A percentile compares a stretch with the other conserved stretches of the same genome.
phyloP scores from a whole-genome alignment of 2,329 filamentous ascomycete genomes.

The Curvularia spicifera region DNA sequence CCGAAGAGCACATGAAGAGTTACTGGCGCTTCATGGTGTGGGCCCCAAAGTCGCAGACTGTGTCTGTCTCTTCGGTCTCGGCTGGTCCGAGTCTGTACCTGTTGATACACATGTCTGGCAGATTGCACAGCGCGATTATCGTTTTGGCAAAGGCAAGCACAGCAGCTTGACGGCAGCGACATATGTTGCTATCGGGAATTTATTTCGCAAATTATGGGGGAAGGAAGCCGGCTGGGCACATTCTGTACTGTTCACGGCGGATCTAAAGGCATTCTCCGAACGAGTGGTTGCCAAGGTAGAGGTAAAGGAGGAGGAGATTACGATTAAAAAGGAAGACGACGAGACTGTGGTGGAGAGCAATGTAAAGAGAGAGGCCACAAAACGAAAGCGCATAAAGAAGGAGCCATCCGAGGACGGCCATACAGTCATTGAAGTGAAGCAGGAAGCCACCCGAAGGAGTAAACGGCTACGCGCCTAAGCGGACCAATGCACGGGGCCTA shows the following conservation, averaged over 20 bases:
- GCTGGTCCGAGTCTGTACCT: conserved; percentile 93
- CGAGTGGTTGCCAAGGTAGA: conserved; percentile 59
- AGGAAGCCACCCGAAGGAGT: conserved; percentile 9
- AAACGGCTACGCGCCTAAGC: conserved; percentile 10
- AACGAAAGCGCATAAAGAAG: conserved; percentile 13
- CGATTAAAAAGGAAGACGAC: conserved; percentile 45
- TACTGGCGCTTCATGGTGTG: conserved; percentile 83
- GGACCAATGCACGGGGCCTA: background rate
- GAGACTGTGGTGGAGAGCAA: conserved; percentile 18
- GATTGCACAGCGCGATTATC: conserved; percentile 95
- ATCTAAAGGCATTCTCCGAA: conserved; percentile 83
- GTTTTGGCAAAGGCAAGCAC: conserved; percentile 80
- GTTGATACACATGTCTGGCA: conserved; percentile 99
- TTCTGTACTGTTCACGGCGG: conserved; percentile 93
- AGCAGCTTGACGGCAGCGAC: conserved; percentile 87
- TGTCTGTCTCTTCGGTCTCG: conserved; percentile 93
- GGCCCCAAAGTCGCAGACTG: conserved; percentile 98
- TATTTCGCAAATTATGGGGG: conserved; percentile 90
- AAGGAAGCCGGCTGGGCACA: conserved; percentile 97
- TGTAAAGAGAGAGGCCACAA: conserved; percentile 37
- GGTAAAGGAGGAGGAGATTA: conserved; percentile 49
- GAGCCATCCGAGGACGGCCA: background rate
- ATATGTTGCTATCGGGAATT: conserved; percentile 88
- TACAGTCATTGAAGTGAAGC: background rate
- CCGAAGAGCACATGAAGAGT: conserved; percentile 76